Evolutionary conservation across 2,329 filamentous ascomycete genomes (phyloP).

Genomic region (Taxawa tesnikishii): DNA sequence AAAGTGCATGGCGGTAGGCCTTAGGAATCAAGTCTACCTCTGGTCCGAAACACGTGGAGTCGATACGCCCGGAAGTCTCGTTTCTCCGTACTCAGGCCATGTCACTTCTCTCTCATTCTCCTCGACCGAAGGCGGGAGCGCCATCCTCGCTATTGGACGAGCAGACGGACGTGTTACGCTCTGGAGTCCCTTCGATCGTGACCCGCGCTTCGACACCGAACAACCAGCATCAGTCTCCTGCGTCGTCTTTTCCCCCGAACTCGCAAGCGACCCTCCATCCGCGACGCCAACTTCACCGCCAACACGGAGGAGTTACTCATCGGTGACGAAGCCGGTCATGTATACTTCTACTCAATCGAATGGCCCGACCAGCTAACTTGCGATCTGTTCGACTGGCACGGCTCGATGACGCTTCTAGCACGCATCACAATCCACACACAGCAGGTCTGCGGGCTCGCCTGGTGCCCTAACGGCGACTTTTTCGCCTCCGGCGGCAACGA

Average conservation of each 20-base stretch:
- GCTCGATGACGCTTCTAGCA: constrained; percentile 64
- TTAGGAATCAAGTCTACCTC: constrained; percentile 67
- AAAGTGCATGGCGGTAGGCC: constrained; percentile 69
- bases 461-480: constrained; percentile 62
- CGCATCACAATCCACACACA: constrained; percentile 70
- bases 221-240: constrained; percentile 66
- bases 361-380: constrained; percentile 52
- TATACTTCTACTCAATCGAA: constrained; percentile 85
- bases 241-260: constrained; percentile 61
- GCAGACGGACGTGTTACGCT: constrained; percentile 65
- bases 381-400: constrained; percentile 63
- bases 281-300: constrained; percentile 39
- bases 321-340: constrained; percentile 67
- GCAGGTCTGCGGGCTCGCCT: constrained; percentile 87
- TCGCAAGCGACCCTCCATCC: constrained; percentile 36
- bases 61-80: constrained; percentile 40
- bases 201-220: constrained; percentile 61
- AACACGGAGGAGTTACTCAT: constrained; percentile 74
- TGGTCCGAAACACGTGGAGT: constrained; percentile 74
- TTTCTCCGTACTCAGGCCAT: constrained; percentile 40
- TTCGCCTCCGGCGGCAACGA: constrained; percentile 91
- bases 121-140: constrained; percentile 58
- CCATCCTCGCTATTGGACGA: constrained; percentile 74
- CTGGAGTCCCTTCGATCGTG: constrained; percentile 60
- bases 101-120: constrained; percentile 88